Base-by-base conservation (phyloP, 2,329 filamentous ascomycete species). In the Trichoderma sp. region DNA sequence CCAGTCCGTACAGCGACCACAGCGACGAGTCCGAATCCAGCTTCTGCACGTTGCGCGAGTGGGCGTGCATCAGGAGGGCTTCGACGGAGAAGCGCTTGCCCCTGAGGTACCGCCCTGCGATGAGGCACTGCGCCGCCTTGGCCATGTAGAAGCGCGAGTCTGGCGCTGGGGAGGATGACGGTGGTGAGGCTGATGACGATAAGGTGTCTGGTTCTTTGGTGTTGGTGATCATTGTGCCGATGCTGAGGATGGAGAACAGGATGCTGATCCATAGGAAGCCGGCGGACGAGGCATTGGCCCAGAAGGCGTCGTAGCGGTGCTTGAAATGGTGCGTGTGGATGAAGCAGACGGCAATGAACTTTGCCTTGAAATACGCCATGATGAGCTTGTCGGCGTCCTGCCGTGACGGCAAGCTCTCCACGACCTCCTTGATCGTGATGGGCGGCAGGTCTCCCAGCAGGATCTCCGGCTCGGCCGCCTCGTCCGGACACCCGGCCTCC, bases 261-360 rank as follows among this genome's bases (percentile, higher is more conserved):
- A 84, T 81, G 70, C 83, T 84, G 53, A 84, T 75, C 84, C 84
- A 86, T 29, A 85, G 75, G 13, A 84, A 74, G 69, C 79, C 80
- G 3, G 80, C 75, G 0, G 75, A 74, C 4, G 74, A 71, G 1
- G 82, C 80, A 4, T 78, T 72, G 29, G 71, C 70, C 83, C 84
- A 85, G 70, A 86, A 84, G 5, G 76, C 77, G 48, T 82, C 80
- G 71, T 84, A 85, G 45, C 81, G 79, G 3, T 82, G 78, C 70
- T 82, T 79, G 66, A 86, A 86, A 71, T 84, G 78, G 34, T 74
- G 76, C 2, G 75, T 72, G 68, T 83, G 81, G 27, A 83, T 71
- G 68, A 81, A 78, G 5, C 79, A 75, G 0, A 77, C 73, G 2
- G 78, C 76, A 13, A 78, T 72, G 71, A 79, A 82, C 58, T 78